Percentiles rank a stretch among this genome's conserved stretches.
phyloP scores from a whole-genome alignment of 352 stramenopile genomes.

The Pelagophyceae sp. region DNA sequence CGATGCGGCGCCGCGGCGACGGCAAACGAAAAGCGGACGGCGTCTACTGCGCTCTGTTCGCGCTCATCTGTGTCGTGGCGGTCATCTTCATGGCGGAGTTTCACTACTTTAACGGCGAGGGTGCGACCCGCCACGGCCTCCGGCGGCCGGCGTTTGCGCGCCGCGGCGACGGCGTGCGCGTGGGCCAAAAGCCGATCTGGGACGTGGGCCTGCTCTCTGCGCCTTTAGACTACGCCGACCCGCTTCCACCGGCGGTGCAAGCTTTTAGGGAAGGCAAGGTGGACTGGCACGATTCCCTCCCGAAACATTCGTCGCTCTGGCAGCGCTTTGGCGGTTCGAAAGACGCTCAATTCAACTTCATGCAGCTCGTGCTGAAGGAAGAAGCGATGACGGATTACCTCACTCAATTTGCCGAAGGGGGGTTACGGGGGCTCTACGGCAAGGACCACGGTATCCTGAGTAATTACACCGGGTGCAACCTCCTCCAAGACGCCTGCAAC shows the following conservation, averaged over 20 bases:
- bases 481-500: background rate
- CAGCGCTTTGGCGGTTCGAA: background rate
- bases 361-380: background rate
- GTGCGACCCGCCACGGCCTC: too few species aligned
- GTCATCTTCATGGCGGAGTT: too few species aligned
- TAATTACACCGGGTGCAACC: background rate
- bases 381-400: background rate
- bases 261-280: background rate
- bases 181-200: too few species aligned
- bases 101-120: too few species aligned
- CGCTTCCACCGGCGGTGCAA: background rate
- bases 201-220: background rate
- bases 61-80: too few species aligned
- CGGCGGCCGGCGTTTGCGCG: too few species aligned
- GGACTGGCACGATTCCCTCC: conserved; percentile 18
- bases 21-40: too few species aligned
- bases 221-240: background rate
- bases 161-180: too few species aligned
- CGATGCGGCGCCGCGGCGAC: too few species aligned
- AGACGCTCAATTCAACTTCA: background rate
- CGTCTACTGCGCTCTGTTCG: too few species aligned
- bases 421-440: background rate
- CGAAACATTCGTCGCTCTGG: conserved; percentile 18
- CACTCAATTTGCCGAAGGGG: background rate
- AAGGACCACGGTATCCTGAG: background rate